A percentile compares a stretch with the other conserved stretches of the same genome.
These are phyloP conservation scores for Nigrograna mackinnonii DNA, from an alignment of 2,329 filamentous ascomycete genomes.

Conservation along the genomic window DNA sequence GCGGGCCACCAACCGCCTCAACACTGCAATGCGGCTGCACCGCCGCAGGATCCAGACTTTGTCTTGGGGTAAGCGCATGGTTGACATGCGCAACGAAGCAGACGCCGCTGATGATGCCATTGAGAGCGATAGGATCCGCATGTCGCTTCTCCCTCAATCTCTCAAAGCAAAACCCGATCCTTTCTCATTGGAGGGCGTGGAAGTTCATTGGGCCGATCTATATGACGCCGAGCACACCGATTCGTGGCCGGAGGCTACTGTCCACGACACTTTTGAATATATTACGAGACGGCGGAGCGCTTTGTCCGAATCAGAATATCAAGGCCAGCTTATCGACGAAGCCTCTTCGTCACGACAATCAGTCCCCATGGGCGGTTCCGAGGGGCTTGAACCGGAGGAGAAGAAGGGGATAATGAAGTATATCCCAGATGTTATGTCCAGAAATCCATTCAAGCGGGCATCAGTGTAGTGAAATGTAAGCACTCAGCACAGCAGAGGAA, in stretches of 20 bases:
- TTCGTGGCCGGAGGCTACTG: not conserved
- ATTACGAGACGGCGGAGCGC: constrained; percentile 1
- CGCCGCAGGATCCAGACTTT: not conserved
- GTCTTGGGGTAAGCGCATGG: not conserved
- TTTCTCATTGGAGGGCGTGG: constrained; percentile 28
- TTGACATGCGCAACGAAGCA: not conserved
- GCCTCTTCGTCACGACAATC: not conserved
- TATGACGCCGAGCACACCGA: constrained; percentile 31
- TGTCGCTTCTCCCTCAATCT: not conserved
- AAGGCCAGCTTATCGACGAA: not conserved
- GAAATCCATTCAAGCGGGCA: constrained; percentile 23
- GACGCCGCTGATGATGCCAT: not conserved
- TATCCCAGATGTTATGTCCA: constrained; percentile 9
- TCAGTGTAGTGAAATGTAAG: constrained; percentile 7
- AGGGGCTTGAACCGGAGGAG: constrained; percentile 5
- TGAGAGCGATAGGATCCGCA: not conserved
- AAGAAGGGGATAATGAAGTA: constrained; percentile 17
- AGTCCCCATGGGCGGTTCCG: not conserved
- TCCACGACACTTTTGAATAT: constrained; percentile 2
- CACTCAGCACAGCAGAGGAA: too few species aligned
- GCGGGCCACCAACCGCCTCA: not conserved
- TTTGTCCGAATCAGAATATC: not conserved
- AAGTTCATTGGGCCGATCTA: constrained; percentile 37
- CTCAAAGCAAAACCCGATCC: constrained; percentile 14
- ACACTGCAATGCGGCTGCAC: not conserved